A percentile compares a stretch with the other conserved stretches of the same genome.
phyloP scores from a whole-genome alignment of 176 grass and related monocot species.

The Lolium multiflorum region DNA sequence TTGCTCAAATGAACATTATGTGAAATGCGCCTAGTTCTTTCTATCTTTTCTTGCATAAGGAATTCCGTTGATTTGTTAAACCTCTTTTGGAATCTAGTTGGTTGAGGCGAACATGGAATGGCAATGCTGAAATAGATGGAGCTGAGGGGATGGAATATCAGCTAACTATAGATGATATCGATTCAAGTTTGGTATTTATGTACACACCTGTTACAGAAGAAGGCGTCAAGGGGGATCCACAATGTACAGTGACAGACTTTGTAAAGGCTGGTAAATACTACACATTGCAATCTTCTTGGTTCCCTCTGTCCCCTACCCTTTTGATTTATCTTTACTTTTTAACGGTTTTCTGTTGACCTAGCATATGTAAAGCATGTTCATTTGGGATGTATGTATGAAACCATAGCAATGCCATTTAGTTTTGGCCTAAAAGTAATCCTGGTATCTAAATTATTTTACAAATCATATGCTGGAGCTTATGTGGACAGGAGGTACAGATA shows the following conservation, averaged over 20 bases:
- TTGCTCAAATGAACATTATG: background rate
- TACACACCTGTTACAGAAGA: constrained; percentile 89
- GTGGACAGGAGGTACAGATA: background rate
- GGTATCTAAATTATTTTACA: constrained; percentile 6
- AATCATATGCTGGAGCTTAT: constrained; percentile 11
- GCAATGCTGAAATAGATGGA: constrained; percentile 71
- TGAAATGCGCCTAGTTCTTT: constrained; percentile 11
- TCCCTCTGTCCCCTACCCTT: background rate
- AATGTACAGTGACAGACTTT: constrained; percentile 83
- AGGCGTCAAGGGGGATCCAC: constrained; percentile 80
- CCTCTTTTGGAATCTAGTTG: constrained; percentile 59
- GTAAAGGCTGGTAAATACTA: constrained; percentile 81
- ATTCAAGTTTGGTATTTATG: constrained; percentile 91
- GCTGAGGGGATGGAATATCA: constrained; percentile 84
- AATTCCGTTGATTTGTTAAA: constrained; percentile 37
- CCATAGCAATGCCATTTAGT: constrained; percentile 19
- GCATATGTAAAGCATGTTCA: background rate
- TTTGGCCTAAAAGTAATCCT: constrained; percentile 17
- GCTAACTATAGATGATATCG: constrained; percentile 77
- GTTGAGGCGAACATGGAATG: constrained; percentile 82
- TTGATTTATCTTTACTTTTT: background rate
- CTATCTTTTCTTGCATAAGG: background rate
- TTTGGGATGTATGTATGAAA: constrained; percentile 15
- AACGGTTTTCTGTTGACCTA: background rate
- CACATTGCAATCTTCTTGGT: constrained; percentile 8